These are phyloP conservation scores for Aquilaria malaccensis DNA, from an alignment of 345 rosid species.

Conservation along the genomic window DNA sequence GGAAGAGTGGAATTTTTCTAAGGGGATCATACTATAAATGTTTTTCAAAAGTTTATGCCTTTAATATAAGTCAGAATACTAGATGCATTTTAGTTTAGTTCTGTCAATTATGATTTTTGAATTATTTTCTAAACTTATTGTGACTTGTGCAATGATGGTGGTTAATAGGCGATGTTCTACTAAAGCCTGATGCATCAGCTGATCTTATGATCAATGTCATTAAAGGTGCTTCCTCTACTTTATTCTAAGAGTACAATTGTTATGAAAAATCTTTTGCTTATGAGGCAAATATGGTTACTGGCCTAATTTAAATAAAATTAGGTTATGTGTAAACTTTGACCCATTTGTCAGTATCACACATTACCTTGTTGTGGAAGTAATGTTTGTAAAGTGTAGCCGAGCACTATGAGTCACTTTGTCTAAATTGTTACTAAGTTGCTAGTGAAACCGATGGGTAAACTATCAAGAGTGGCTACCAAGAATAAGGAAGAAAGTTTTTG, in stretches of 20 bases:
- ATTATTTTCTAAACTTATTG: neutral
- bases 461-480: too few relatives aligned
- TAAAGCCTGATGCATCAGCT: slow-evolving; percentile 76
- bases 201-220: slow-evolving; percentile 61
- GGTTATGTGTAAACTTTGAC: too few relatives aligned
- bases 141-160: slow-evolving; percentile 1
- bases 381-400: too few relatives aligned
- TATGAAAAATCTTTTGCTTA: too few relatives aligned
- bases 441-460: too few relatives aligned
- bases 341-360: too few relatives aligned
- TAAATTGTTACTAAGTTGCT: too few relatives aligned
- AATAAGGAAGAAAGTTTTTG: too few relatives aligned
- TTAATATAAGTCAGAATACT: slow-evolving; percentile 37
- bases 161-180: slow-evolving; percentile 57
- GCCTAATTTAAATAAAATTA: too few relatives aligned
- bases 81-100: neutral
- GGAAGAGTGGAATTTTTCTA: slow-evolving; percentile 80
- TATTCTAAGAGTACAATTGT: neutral
- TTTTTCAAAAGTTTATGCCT: slow-evolving; percentile 58
- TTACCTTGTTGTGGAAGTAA: too few relatives aligned
- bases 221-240: slow-evolving; percentile 49
- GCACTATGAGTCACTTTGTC: too few relatives aligned
- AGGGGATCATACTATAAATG: slow-evolving; percentile 89
- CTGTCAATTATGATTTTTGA: neutral
- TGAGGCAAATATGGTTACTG: too few relatives aligned